phyloP scores from a whole-genome alignment of 805 yeast genomes.

The Lipomyces spencermartinsiae region DNA sequence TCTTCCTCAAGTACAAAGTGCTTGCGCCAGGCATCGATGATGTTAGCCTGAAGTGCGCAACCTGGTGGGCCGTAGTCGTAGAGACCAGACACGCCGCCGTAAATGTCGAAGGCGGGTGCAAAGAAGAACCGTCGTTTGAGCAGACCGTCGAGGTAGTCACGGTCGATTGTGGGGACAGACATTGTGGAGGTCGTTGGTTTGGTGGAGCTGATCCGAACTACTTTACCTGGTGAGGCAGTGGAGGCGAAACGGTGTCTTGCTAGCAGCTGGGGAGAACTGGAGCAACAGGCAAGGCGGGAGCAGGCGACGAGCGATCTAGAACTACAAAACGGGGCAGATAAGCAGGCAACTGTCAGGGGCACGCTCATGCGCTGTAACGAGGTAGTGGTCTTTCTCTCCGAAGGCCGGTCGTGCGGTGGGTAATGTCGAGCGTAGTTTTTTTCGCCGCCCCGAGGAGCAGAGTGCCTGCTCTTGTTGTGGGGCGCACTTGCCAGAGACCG shows the following conservation, averaged over 20 bases:
- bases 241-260: neutral
- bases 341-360: neutral
- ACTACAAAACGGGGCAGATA: neutral
- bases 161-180: conserved; percentile 58
- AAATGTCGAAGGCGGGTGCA: conserved; percentile 96
- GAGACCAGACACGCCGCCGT: conserved; percentile 98
- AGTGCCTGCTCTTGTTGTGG: neutral
- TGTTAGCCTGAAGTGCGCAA: conserved; percentile 95
- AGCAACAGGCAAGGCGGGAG: neutral
- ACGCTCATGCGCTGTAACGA: neutral
- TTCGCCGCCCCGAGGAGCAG: neutral
- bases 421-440: neutral
- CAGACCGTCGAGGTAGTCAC: conserved; percentile 89
- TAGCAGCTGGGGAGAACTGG: neutral
- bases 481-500: neutral
- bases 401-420: neutral
- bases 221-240: neutral
- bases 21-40: conserved; percentile 95
- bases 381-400: neutral
- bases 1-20: conserved; percentile 97
- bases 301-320: neutral
- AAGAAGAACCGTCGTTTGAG: conserved; percentile 94
- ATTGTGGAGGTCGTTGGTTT: conserved; percentile 6
- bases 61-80: conserved; percentile 99
- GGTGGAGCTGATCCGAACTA: neutral